These are phyloP conservation scores for Carpinus fangiana DNA, from an alignment of 306 rosid genomes.

Conservation along the genomic window DNA sequence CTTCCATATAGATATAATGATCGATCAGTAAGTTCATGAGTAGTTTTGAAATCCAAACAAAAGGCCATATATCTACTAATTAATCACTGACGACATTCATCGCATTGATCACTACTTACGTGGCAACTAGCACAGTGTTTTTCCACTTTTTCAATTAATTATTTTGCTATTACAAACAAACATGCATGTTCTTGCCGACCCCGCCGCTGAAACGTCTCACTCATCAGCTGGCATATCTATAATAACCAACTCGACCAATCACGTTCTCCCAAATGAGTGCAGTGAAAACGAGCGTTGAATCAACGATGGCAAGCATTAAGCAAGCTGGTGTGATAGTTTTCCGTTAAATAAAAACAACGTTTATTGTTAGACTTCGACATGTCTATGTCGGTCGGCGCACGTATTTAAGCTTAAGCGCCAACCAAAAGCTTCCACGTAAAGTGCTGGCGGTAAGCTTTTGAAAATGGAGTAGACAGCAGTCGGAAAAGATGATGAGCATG, in stretches of 20 bases:
- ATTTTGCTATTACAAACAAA: background rate
- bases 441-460: constrained; percentile 17
- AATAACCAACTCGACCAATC: constrained; percentile 40
- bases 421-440: constrained; percentile 23
- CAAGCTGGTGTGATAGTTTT: background rate
- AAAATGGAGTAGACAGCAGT: constrained; percentile 24
- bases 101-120: background rate
- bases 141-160: constrained; percentile 3
- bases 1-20: too few relatives aligned
- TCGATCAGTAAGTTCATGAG: background rate
- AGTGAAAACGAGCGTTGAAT: constrained; percentile 27
- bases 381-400: constrained; percentile 24
- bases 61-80: background rate
- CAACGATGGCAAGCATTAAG: too few relatives aligned
- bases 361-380: background rate
- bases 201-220: constrained; percentile 27
- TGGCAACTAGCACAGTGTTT: background rate
- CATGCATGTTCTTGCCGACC: constrained; percentile 21
- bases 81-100: too few relatives aligned
- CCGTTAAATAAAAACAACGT: background rate
- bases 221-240: constrained; percentile 22
- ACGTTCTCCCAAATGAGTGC: constrained; percentile 42
- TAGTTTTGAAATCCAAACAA: background rate
- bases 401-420: constrained; percentile 27
- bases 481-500: constrained; percentile 24